Evolutionary conservation across 768 basidiomycete genomes (phyloP), one percentile per base, ranked within the genome.

Genomic region (Boletus tomentosulus): DNA sequence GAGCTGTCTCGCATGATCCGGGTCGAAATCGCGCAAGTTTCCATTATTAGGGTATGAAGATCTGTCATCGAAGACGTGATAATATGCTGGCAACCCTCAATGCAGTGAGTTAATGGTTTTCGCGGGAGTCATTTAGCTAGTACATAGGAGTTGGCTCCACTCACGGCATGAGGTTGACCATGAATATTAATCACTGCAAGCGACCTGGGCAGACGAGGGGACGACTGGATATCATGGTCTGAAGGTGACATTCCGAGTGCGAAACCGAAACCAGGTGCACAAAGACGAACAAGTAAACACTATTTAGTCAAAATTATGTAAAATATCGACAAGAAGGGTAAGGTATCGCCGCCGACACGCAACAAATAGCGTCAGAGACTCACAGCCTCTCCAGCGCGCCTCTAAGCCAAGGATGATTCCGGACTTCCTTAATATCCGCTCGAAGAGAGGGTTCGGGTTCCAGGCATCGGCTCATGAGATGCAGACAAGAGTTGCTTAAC

Each of bases 361-460:
- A 33, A 33, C 11, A 31, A 33, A 33, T 12, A 33, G 31, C 11
- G 31, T 33, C 31, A 8, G 28, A 33, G 31, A 56, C 24, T 64
- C 54, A 71, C 13, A 51, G 30, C 35, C 55, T 63, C 42, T 66
- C 56, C 50, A 56, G 48, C 28, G 67, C 56, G 8, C 59, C 56
- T 43, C 66, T 62, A 45, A 97, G 77, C 94, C 96, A 98, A n/a
- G 78, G 79, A 71, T 96, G 90, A n/a, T 69, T 73, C 46, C 84
- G 82, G 37, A 99, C 85, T 69, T 95, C 87, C 46, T 76, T 72
- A 50, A 98, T 92, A 38, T 86, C 87, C 30, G 89, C 87, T 46
- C 96, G 81, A 54, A 84, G 80, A 57, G 80, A 73, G 2, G 92
- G 92, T 63, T 97, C 83, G 15, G 89, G 87, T 58, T 92, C 85